phyloP scores from a whole-genome alignment of 805 yeast species.

The Dipodascus albidus region DNA sequence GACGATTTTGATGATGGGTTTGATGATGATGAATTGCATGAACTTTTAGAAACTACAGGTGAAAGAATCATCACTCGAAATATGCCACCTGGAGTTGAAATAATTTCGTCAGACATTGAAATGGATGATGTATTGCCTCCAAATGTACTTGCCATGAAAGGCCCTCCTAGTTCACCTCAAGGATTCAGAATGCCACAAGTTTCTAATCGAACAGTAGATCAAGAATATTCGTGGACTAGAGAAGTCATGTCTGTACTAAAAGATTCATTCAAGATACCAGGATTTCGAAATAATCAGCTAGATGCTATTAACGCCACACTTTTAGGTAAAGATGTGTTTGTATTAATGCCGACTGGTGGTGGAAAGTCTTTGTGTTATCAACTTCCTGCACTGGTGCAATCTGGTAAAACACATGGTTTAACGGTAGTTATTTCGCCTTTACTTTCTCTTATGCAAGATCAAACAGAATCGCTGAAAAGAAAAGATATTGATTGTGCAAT shows the following conservation, averaged over 20 bases:
- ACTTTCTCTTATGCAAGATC: slow-evolving; percentile 95
- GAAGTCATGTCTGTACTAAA: slow-evolving; percentile 54
- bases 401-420: slow-evolving; percentile 70
- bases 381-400: slow-evolving; percentile 72
- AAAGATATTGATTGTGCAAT: slow-evolving; percentile 71
- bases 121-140: not conserved
- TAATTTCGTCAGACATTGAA: not conserved
- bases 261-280: slow-evolving; percentile 46
- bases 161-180: slow-evolving; percentile 3
- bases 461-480: slow-evolving; percentile 65
- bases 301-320: slow-evolving; percentile 74
- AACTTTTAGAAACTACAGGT: not conserved
- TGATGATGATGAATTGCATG: not conserved
- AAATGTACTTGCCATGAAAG: not conserved
- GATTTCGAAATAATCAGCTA: slow-evolving; percentile 72
- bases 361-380: slow-evolving; percentile 96
- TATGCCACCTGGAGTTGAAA: not conserved
- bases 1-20: not conserved
- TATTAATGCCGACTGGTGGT: slow-evolving; percentile 97
- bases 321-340: slow-evolving; percentile 78
- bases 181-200: not conserved
- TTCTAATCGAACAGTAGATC: not conserved
- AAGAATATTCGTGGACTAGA: slow-evolving; percentile 43
- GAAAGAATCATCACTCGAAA: not conserved
- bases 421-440: slow-evolving; percentile 91